Percentiles rank a stretch among this genome's conserved stretches.
phyloP scores from a whole-genome alignment of 352 stramenopile species.

The Lagenidium sp. region DNA sequence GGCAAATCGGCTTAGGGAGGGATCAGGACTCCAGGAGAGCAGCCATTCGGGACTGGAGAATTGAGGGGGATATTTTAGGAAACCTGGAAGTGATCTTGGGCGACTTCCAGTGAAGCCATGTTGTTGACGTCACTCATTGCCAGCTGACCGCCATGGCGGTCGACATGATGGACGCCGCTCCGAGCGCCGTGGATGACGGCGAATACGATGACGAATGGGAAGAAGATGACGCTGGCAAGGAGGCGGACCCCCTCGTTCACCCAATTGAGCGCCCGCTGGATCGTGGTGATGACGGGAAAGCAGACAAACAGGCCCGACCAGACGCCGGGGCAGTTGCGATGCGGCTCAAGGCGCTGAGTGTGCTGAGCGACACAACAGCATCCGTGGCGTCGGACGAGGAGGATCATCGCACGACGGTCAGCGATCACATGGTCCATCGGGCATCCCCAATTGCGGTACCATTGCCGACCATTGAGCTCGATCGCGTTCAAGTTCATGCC shows the following conservation, averaged over 20 bases:
- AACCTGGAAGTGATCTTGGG: background rate
- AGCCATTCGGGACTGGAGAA: background rate
- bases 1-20: conserved; percentile 15
- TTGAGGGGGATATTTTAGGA: background rate
- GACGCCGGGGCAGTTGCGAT: background rate
- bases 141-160: background rate
- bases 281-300: background rate
- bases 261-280: background rate
- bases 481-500: background rate
- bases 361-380: too few species aligned
- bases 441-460: background rate
- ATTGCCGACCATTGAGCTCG: background rate
- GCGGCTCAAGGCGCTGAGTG: background rate
- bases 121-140: conserved; percentile 2
- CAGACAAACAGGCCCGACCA: background rate
- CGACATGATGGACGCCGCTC: background rate
- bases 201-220: conserved; percentile 5
- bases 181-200: background rate
- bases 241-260: conserved; percentile 3
- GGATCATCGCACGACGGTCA: too few species aligned
- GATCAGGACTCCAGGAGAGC: background rate
- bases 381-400: too few species aligned
- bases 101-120: background rate
- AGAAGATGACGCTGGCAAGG: conserved; percentile 2
- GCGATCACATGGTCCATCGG: too few species aligned